Evolutionary conservation across 495 filamentous ascomycete species (phyloP), one percentile per base, ranked within the genome.

Genomic region (Lasiosphaeris hirsuta): DNA sequence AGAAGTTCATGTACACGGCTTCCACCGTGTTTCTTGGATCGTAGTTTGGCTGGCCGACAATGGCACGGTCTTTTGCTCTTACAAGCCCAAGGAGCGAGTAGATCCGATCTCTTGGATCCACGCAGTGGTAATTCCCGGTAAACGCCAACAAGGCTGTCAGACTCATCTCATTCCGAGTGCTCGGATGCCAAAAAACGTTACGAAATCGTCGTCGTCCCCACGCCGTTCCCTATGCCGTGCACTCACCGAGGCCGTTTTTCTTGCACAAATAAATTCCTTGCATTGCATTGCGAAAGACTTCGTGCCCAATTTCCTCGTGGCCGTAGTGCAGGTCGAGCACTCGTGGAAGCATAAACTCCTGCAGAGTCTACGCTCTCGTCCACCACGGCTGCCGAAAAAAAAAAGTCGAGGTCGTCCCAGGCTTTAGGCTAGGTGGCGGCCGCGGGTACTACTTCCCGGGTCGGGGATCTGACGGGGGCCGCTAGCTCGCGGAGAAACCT

Each of bases 401-500:
- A 6, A 7, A 50, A 38, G 59, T 58, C 11, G n/a, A 62, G 51
- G 23, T 61, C 43, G 18, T 15, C 54, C 1, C 47, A 19, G 14
- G 61, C 56, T 46, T 58, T 60, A n/a, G 38, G 23, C 46, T 64
- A 58, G 17, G 59, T 9, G 8, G 18, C 45, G 1, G 18, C 8
- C 7, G 3, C 19, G 45, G 30, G 45, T n/a, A 66, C 7, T 46
- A 57, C 19, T n/a, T n/a, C 18, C 36, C 44, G 51, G 19, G 14
- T 36, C 40, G 34, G 14, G 13, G 5, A n/a, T 44, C 2, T 30
- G 7, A 41, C n/a, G 15, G 10, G 15, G 5, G 10, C 17, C 5
- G 41, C 14, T 37, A 51, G 37, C n/a, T 57, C 49, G 46, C 63
- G 56, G 39, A 64, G 57, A 46, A 69, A 62, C 7, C 41, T 58